Evolutionary conservation across 1,284 basidiomycete species (phyloP).

Genomic region (Ustilago vetiveriae): DNA sequence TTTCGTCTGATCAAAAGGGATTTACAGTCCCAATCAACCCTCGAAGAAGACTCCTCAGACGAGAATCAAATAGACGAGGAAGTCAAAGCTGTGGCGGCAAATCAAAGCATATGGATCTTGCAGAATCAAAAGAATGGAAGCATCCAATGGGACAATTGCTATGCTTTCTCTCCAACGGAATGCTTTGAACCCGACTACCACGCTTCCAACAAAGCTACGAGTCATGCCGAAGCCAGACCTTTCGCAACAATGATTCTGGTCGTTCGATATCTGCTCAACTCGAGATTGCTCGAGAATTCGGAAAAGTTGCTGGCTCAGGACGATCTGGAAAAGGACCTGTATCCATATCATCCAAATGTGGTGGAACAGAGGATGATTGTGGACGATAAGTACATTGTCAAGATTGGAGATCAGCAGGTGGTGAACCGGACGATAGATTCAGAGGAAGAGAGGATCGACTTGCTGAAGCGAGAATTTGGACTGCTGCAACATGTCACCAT

Average conservation of each 20-base stretch:
- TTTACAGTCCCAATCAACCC: slow-evolving; percentile 10
- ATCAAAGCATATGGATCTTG: slow-evolving; percentile 23
- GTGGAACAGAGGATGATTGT: slow-evolving; percentile 36
- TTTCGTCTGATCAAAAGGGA: slow-evolving; percentile 10
- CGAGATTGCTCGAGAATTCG: background rate
- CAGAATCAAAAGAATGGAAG: slow-evolving; percentile 12
- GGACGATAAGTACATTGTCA: slow-evolving; percentile 18
- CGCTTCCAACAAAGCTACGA: slow-evolving; percentile 13
- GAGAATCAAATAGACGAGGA: background rate
- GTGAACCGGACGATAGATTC: background rate
- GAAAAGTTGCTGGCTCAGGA: slow-evolving; percentile 1
- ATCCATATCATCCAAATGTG: slow-evolving; percentile 34
- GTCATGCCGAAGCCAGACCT: slow-evolving; percentile 2
- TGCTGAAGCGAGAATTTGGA: slow-evolving; percentile 29
- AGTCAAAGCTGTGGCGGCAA: background rate
- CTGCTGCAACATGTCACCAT: slow-evolving; percentile 13
- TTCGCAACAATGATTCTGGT: slow-evolving; percentile 32
- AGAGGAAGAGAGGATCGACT: slow-evolving; percentile 26
- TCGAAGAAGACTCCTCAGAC: slow-evolving; percentile 10
- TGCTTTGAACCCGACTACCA: slow-evolving; percentile 25
- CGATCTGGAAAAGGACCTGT: slow-evolving; percentile 11
- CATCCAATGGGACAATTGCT: slow-evolving; percentile 30
- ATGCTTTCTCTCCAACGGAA: slow-evolving; percentile 19
- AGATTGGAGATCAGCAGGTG: slow-evolving; percentile 1
- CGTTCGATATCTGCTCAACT: slow-evolving; percentile 11